Conservation (phyloP, 75 land plant species). For the Sequoia sempervirens region DNA sequence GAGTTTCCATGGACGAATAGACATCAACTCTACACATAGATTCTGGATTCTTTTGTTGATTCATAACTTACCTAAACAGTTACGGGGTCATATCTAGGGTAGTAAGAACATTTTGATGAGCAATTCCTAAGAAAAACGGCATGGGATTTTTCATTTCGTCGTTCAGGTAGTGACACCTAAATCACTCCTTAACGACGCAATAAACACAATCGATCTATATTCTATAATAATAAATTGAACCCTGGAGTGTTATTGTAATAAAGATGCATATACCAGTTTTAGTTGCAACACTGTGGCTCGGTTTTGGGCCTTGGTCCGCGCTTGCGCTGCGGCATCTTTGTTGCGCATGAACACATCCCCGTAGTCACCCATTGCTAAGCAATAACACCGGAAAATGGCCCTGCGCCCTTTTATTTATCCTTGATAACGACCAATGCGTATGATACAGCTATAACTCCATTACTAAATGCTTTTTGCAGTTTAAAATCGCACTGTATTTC, state of each 20-base stretch:
- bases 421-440: background rate
- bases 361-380: slow-evolving; percentile 68
- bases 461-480: too few species aligned
- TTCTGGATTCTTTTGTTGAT: too few species aligned
- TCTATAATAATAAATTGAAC: background rate
- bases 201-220: background rate
- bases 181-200: background rate
- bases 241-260: background rate
- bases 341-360: slow-evolving; percentile 82
- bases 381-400: background rate
- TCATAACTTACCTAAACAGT: too few species aligned
- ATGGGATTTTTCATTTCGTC: too few species aligned
- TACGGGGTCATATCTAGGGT: too few species aligned
- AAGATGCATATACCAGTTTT: slow-evolving; percentile 56
- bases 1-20: background rate
- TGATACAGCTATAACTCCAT: background rate
- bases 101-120: too few species aligned
- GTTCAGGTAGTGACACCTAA: background rate
- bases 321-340: slow-evolving; percentile 69
- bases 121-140: too few species aligned
- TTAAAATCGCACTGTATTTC: background rate
- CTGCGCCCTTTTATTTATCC: background rate
- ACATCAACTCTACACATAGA: too few species aligned
- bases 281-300: slow-evolving; percentile 91
- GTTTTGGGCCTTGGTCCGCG: slow-evolving; percentile 96